Evolutionary conservation across 2,329 filamentous ascomycete genomes (phyloP).

Genomic region (Chrysoporthe austroafricana): DNA sequence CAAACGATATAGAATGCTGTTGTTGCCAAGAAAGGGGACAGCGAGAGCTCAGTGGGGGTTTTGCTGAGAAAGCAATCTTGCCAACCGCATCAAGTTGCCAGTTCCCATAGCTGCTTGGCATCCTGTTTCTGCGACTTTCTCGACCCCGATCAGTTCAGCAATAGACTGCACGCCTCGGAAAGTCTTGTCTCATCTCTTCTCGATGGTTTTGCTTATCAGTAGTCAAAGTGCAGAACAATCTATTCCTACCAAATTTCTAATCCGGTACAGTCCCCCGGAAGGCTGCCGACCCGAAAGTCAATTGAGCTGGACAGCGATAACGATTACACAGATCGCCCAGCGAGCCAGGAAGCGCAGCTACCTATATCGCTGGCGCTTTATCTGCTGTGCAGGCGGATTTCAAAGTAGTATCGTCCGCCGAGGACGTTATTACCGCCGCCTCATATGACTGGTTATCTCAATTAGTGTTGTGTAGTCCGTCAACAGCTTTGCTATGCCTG

Average conservation of each 20-base stretch:
- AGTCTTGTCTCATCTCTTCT: not conserved
- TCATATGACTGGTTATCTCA: too few relatives aligned
- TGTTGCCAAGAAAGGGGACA: too few relatives aligned
- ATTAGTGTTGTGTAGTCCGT: too few relatives aligned
- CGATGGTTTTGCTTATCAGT: not conserved
- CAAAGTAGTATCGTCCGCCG: too few relatives aligned
- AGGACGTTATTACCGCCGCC: too few relatives aligned
- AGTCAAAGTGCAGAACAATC: not conserved
- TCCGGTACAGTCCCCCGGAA: not conserved
- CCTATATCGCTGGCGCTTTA: too few relatives aligned
- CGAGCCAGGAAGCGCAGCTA: too few relatives aligned
- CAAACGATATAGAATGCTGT: too few relatives aligned
- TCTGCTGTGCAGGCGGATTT: too few relatives aligned
- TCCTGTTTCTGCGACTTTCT: not conserved
- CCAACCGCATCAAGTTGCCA: not conserved
- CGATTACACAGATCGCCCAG: not conserved
- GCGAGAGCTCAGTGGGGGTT: not conserved
- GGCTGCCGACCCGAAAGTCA: not conserved
- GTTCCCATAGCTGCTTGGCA: not conserved
- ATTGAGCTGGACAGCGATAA: not conserved
- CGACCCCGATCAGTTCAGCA: not conserved
- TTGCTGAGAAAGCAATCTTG: not conserved
- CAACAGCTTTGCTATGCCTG: too few relatives aligned
- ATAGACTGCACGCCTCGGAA: not conserved
- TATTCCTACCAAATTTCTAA: not conserved